Percentiles rank a stretch among this genome's conserved stretches.
Evolutionary conservation across 768 basidiomycete genomes (phyloP).

Genomic region (Russula dissimulans): DNA sequence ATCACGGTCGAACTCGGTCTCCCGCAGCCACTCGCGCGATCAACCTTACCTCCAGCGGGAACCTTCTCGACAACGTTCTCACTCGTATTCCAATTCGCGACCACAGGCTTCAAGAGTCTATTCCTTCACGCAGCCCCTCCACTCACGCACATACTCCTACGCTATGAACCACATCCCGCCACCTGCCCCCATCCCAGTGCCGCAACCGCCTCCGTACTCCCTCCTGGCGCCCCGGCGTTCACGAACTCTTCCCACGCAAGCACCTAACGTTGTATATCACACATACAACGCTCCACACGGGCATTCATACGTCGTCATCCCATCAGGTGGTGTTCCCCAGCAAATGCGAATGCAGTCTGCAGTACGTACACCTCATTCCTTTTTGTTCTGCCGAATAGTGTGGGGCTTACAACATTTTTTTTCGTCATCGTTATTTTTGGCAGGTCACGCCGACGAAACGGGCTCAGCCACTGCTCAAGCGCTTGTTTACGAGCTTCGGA

Average conservation of each 20-base stretch:
- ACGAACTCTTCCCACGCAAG: constrained; percentile 10
- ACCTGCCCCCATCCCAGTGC: constrained; percentile 4
- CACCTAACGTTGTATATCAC: constrained; percentile 3
- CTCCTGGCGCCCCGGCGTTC: constrained; percentile 7
- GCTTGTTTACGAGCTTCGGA: constrained; percentile 12
- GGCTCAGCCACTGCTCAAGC: constrained; percentile 16
- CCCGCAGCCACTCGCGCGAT: background rate
- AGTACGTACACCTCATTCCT: constrained; percentile 1
- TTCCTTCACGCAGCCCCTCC: background rate
- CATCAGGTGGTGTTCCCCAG: background rate
- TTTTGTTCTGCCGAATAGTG: background rate
- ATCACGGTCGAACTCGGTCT: constrained; percentile 7
- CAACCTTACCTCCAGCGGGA: background rate
- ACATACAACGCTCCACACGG: constrained; percentile 14
- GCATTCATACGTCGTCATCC: constrained; percentile 13
- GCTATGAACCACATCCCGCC: constrained; percentile 1
- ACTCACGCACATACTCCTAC: constrained; percentile 18
- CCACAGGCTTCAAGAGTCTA: constrained; percentile 1
- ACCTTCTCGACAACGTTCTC: background rate
- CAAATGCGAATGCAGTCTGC: constrained; percentile 10
- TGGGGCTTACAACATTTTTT: background rate
- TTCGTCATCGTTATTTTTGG: background rate
- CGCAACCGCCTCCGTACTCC: background rate
- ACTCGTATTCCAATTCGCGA: constrained; percentile 2
- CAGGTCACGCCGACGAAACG: constrained; percentile 8